Conservation (phyloP, 1,284 basidiomycete species). For the Cystobasidiaceae sp. region DNA sequence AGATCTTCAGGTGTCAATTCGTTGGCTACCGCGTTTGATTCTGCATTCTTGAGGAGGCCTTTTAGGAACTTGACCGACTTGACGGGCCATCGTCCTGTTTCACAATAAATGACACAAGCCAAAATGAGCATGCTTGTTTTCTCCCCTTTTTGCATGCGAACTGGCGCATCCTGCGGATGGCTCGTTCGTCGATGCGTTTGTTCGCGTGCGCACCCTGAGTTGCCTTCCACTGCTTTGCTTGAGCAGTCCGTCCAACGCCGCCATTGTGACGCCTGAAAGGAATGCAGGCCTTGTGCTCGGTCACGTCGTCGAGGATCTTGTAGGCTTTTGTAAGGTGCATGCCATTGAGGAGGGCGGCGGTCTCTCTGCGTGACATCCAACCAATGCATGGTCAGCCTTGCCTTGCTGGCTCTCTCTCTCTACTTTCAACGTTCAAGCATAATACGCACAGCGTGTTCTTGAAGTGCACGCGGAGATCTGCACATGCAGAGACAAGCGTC, state of each 20-base stretch:
- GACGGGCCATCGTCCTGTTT: constrained; percentile 94
- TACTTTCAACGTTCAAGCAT: constrained; percentile 53
- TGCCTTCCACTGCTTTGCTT: constrained; percentile 95
- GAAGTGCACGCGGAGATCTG: constrained; percentile 96
- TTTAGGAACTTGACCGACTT: constrained; percentile 97
- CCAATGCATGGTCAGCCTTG: constrained; percentile 1
- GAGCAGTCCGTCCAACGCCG: constrained; percentile 92
- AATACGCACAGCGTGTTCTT: constrained; percentile 99
- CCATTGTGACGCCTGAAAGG: constrained; percentile 97
- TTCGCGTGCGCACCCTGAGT: constrained; percentile 86
- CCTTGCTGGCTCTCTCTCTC: background rate
- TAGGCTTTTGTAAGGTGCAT: constrained; percentile 94
- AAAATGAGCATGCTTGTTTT: background rate
- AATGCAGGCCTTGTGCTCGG: constrained; percentile 94
- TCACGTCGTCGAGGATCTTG: constrained; percentile 86
- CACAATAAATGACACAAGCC: background rate
- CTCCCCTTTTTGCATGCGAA: background rate
- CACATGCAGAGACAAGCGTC: constrained; percentile 39
- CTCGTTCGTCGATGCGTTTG: background rate
- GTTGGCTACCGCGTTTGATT: constrained; percentile 98
- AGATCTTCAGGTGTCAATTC: constrained; percentile 89
- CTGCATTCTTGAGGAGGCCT: constrained; percentile 95
- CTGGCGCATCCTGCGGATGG: background rate
- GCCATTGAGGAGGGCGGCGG: constrained; percentile 57
- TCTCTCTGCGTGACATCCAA: constrained; percentile 42